Percentiles rank a stretch among this genome's conserved stretches.
phyloP scores from a whole-genome alignment of 2,329 filamentous ascomycete genomes.

The Scedosporium dehoogii region DNA sequence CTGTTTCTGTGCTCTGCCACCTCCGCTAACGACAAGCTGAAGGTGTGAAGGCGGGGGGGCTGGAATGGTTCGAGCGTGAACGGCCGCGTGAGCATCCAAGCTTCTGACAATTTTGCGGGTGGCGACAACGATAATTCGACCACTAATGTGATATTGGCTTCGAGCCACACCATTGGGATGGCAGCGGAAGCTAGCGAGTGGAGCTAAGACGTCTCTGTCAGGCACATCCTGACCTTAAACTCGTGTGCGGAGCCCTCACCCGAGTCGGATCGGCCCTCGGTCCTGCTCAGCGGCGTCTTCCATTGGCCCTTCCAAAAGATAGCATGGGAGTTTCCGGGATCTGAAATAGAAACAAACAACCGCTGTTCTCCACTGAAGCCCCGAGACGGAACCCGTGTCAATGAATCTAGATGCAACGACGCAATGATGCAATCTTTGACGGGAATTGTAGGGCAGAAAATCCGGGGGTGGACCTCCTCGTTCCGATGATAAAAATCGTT shows the following conservation, averaged over 20 bases:
- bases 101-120: background rate
- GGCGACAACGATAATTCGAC: background rate
- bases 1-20: background rate
- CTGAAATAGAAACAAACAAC: background rate
- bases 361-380: background rate
- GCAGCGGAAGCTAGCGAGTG: background rate
- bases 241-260: background rate
- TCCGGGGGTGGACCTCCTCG: constrained; percentile 4
- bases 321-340: constrained; percentile 5
- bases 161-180: background rate
- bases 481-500: background rate
- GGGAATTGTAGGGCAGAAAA: constrained; percentile 8
- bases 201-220: background rate
- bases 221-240: background rate
- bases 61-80: background rate
- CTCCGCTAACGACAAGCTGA: background rate
- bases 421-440: background rate
- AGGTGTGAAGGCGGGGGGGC: background rate
- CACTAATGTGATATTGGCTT: background rate
- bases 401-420: background rate
- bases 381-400: background rate
- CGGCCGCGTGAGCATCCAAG: background rate
- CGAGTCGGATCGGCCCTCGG: background rate
- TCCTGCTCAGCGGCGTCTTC: background rate
- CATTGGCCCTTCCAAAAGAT: background rate